phyloP scores from a whole-genome alignment of 805 yeast genomes.

The Danielia reshetovae region DNA sequence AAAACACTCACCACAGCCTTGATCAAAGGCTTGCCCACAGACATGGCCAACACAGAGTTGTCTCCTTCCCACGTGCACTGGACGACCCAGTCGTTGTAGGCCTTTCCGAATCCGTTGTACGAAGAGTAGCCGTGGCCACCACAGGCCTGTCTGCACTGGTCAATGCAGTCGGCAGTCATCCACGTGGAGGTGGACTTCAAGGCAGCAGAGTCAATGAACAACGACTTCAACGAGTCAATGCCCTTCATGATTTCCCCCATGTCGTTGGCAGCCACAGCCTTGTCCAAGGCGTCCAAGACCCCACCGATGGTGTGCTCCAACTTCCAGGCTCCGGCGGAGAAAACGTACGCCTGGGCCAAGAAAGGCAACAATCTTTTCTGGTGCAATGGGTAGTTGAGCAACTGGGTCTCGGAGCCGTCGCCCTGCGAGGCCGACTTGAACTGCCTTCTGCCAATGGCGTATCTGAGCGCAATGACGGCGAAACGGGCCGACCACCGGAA shows the following conservation, averaged over 20 bases:
- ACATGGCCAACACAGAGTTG: conserved; percentile 20
- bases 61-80: conserved; percentile 23
- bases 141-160: conserved; percentile 19
- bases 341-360: conserved; percentile 19
- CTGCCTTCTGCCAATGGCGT: conserved; percentile 20
- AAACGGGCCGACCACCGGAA: conserved; percentile 16
- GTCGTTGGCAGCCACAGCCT: conserved; percentile 13
- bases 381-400: conserved; percentile 21
- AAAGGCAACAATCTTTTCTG: conserved; percentile 18
- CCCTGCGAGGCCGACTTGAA: conserved; percentile 19
- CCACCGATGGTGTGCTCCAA: conserved; percentile 10
- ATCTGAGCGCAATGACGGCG: conserved; percentile 18
- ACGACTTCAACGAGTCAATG: conserved; percentile 13
- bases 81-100: conserved; percentile 20
- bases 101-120: conserved; percentile 18
- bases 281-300: conserved; percentile 15
- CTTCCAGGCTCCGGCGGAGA: conserved; percentile 17
- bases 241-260: conserved; percentile 10
- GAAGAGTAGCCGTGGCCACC: conserved; percentile 22
- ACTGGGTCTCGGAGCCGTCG: conserved; percentile 19
- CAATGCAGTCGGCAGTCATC: conserved; percentile 21
- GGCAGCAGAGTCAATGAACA: conserved; percentile 18
- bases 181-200: conserved; percentile 19
- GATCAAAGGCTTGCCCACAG: conserved; percentile 19
- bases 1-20: conserved; percentile 13